Evolutionary conservation across 345 rosid genomes (phyloP).

Genomic region (Turnera subulata): DNA sequence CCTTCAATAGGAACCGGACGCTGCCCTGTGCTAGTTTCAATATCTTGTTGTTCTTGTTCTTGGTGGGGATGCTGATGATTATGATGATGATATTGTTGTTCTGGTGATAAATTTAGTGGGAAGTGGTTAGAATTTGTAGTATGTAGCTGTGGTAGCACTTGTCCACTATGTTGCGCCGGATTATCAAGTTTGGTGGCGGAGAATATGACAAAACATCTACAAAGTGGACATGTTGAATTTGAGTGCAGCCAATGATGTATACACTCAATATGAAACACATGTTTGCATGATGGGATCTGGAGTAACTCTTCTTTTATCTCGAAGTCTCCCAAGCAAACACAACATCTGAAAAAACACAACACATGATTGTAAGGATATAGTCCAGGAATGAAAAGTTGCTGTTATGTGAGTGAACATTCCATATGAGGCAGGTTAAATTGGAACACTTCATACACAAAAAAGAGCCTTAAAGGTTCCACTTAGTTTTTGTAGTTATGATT

Average conservation of each 20-base stretch:
- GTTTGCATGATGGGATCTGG: conserved; percentile 82
- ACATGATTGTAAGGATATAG: no score
- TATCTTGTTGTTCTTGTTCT: not conserved
- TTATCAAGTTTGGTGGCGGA: conserved; percentile 26
- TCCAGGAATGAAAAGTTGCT: no score
- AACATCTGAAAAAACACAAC: conserved; percentile 45
- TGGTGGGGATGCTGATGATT: not conserved
- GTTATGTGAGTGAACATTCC: no score
- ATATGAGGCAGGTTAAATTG: no score
- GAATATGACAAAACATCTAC: conserved; percentile 53
- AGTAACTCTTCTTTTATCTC: conserved; percentile 80
- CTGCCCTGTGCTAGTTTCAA: not conserved
- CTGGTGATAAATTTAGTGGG: conserved; percentile 2
- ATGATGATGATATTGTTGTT: conserved; percentile 12
- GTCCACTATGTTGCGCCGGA: conserved; percentile 10
- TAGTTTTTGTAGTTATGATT: no score
- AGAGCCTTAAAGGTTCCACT: no score
- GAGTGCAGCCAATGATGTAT: conserved; percentile 76
- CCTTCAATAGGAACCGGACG: conserved; percentile 1
- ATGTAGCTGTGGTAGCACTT: not conserved
- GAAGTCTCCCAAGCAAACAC: conserved; percentile 91
- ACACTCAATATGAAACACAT: conserved; percentile 86
- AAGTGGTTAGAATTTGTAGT: not conserved
- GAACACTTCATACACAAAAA: no score
- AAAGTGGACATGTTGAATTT: conserved; percentile 88